A percentile compares a stretch with the other conserved stretches of the same genome.
These are phyloP conservation scores for Aspergillus vadensis DNA, from an alignment of 2,329 filamentous ascomycete genomes.

Conservation along the genomic window DNA sequence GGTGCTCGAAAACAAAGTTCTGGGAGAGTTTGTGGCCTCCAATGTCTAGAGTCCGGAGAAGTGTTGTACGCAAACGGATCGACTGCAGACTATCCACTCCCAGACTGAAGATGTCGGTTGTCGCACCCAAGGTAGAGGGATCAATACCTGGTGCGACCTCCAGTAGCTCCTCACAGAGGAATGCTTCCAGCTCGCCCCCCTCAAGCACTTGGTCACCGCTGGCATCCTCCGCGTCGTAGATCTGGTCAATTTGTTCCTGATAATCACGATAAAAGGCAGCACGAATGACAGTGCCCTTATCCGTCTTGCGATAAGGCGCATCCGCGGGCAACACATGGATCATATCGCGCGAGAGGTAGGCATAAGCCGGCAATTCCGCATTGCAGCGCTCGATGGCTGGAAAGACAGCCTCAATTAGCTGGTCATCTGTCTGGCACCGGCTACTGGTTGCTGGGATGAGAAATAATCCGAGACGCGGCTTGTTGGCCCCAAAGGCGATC, in stretches of 20 bases:
- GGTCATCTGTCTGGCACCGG: constrained; percentile 44
- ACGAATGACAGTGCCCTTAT: constrained; percentile 29
- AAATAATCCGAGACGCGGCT: constrained; percentile 57
- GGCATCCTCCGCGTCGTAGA: constrained; percentile 19
- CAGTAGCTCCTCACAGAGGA: constrained; percentile 37
- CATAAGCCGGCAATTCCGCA: constrained; percentile 44
- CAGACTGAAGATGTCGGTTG: constrained; percentile 25
- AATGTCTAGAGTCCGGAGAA: constrained; percentile 15
- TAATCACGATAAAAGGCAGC: constrained; percentile 27
- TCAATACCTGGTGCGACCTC: constrained; percentile 31
- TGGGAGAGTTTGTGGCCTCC: neutral
- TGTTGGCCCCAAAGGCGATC: constrained; percentile 59
- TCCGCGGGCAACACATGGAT: constrained; percentile 23
- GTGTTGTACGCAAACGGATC: constrained; percentile 19
- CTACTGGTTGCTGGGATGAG: constrained; percentile 51
- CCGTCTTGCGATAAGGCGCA: constrained; percentile 22
- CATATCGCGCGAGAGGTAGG: constrained; percentile 28
- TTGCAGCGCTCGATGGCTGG: constrained; percentile 57
- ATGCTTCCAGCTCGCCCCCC: constrained; percentile 15
- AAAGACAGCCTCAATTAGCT: constrained; percentile 54
- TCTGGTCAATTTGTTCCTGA: constrained; percentile 20
- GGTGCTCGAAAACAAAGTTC: constrained; percentile 20
- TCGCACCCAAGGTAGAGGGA: constrained; percentile 10
- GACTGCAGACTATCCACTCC: constrained; percentile 29
- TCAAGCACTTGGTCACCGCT: constrained; percentile 19